Evolutionary conservation across 768 basidiomycete species (phyloP).

Genomic region (Lentinula boryana): DNA sequence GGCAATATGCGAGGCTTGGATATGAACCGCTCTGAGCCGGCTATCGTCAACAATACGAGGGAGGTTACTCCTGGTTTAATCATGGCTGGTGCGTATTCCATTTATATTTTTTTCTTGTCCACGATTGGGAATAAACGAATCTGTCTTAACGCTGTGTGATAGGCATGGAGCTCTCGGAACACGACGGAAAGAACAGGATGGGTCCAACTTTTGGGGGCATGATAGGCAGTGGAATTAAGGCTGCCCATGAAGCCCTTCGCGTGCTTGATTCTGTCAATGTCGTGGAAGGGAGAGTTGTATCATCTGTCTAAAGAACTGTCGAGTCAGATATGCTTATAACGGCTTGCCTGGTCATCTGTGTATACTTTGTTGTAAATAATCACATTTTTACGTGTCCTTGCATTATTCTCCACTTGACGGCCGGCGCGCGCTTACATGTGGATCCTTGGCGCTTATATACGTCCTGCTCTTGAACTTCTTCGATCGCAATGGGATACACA

Average conservation of each 20-base stretch:
- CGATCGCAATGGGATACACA: constrained; percentile 36
- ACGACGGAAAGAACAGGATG: constrained; percentile 76
- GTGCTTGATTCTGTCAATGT: constrained; percentile 44
- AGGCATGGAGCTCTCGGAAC: constrained; percentile 83
- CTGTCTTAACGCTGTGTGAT: constrained; percentile 6
- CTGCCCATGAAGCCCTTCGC: constrained; percentile 58
- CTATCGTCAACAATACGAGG: constrained; percentile 72
- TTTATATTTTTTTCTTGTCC: neutral
- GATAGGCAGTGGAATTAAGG: constrained; percentile 72
- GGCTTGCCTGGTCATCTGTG: too few species aligned
- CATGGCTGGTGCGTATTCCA: constrained; percentile 50
- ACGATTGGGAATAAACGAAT: too few species aligned
- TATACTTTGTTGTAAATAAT: too few species aligned
- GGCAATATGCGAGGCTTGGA: constrained; percentile 79
- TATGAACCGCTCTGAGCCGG: constrained; percentile 79
- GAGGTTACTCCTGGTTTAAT: constrained; percentile 73
- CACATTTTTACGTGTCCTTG: too few species aligned
- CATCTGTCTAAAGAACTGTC: constrained; percentile 12
- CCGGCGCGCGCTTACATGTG: neutral
- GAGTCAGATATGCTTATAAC: too few species aligned
- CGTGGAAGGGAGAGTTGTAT: constrained; percentile 51
- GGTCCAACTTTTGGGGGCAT: constrained; percentile 77
- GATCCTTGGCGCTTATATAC: neutral
- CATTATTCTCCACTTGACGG: too few species aligned
- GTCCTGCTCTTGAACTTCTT: neutral